These are phyloP conservation scores for Russula lepida DNA, from an alignment of 768 basidiomycete genomes.

Conservation along the genomic window DNA sequence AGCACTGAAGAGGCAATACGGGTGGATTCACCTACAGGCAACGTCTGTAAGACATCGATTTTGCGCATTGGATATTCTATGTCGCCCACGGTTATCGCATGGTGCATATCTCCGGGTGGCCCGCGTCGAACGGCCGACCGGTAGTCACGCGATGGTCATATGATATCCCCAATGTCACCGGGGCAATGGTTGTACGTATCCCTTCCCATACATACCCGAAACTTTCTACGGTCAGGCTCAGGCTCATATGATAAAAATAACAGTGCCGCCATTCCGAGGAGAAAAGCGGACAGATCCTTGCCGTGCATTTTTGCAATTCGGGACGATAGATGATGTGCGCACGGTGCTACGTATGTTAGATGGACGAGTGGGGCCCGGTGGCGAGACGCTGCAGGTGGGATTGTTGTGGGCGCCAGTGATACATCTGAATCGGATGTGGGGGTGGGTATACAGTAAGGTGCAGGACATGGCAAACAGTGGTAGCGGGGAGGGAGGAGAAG, in stretches of 20 bases:
- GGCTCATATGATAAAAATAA: too few relatives aligned
- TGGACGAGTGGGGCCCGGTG: neutral
- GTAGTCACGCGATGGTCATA: neutral
- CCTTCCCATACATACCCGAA: too few relatives aligned
- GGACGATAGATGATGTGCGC: neutral
- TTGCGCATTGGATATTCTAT: constrained; percentile 1
- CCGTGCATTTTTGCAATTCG: neutral
- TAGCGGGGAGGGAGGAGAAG: neutral
- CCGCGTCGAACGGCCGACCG: neutral
- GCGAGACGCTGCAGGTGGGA: neutral
- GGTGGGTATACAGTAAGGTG: too few relatives aligned
- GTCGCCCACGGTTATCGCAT: neutral
- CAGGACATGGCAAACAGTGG: too few relatives aligned
- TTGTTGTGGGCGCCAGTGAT: neutral
- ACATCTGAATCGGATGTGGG: neutral
- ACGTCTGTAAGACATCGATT: constrained; percentile 11
- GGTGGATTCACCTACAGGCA: constrained; percentile 4
- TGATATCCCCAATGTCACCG: neutral
- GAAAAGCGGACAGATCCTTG: neutral
- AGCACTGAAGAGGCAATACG: constrained; percentile 3
- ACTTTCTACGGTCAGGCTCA: too few relatives aligned
- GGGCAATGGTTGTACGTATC: neutral
- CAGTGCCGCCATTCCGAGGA: constrained; percentile 1
- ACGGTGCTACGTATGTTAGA: neutral
- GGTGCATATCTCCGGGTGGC: constrained; percentile 10